phyloP scores from a whole-genome alignment of 169 alveolate species.

The Plasmodium gallinaceum region DNA sequence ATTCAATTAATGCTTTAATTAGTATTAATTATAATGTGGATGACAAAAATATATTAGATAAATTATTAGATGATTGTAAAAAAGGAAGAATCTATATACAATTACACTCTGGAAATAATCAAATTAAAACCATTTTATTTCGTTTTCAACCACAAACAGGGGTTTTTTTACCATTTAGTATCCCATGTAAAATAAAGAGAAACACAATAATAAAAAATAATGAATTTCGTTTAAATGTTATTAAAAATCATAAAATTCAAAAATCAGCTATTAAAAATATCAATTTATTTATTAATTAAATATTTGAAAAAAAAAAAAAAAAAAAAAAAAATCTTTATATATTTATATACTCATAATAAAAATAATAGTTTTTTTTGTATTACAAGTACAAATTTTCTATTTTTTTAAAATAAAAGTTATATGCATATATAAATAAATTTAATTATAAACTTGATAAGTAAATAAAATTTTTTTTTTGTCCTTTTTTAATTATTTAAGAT shows the following conservation, averaged over 20 bases:
- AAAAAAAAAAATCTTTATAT: not conserved
- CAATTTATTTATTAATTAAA: constrained; percentile 56
- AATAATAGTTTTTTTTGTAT: not conserved
- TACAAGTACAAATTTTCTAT: no score
- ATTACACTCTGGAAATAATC: constrained; percentile 20
- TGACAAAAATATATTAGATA: constrained; percentile 13
- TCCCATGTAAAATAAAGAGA: constrained; percentile 41
- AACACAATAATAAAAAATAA: not conserved
- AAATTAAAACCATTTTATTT: constrained; percentile 49
- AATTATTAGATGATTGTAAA: constrained; percentile 31
- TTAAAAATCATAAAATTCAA: constrained; percentile 57
- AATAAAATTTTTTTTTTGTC: no score
- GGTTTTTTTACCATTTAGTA: constrained; percentile 37
- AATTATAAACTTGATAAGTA: no score
- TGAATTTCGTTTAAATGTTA: constrained; percentile 53
- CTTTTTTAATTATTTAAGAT: no score
- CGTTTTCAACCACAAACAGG: constrained; percentile 70
- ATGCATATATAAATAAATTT: no score
- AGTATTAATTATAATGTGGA: constrained; percentile 33
- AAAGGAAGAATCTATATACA: constrained; percentile 61
- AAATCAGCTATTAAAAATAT: constrained; percentile 52
- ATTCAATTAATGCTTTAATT: constrained; percentile 33
- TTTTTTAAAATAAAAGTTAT: no score
- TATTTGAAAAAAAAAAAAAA: not conserved
- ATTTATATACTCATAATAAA: not conserved